Conservation (phyloP, 163 green algal species). For the Chlorella variabilis region DNA sequence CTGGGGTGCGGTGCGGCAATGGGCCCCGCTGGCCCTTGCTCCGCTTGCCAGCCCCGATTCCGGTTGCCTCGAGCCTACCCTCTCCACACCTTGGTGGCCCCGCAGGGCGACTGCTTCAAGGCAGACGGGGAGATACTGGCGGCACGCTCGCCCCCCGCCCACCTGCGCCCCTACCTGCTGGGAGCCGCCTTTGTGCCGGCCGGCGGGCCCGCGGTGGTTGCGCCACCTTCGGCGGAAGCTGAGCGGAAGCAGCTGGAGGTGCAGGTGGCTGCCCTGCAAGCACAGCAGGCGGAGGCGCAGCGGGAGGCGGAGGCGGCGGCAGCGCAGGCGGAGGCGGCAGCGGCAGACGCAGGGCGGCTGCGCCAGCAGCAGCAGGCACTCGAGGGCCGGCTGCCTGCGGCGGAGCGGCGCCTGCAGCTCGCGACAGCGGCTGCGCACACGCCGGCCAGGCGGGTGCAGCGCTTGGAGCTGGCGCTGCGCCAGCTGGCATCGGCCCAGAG, state of each 20-base stretch:
- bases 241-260: conserved; percentile 19
- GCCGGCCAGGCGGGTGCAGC: neutral
- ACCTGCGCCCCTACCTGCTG: conserved; percentile 19
- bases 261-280: neutral
- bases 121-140: conserved; percentile 74
- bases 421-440: neutral
- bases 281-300: neutral
- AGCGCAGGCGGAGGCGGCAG: neutral
- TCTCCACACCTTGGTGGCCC: too few relatives aligned
- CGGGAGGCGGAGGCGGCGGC: neutral
- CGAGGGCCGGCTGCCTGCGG: neutral
- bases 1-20: neutral
- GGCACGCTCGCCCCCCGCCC: neutral
- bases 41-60: too few relatives aligned
- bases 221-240: conserved; percentile 1
- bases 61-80: too few relatives aligned
- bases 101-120: conserved; percentile 73
- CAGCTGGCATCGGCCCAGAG: neutral
- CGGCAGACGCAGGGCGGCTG: neutral
- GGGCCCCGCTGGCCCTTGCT: neutral
- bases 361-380: neutral
- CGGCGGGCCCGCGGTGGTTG: neutral
- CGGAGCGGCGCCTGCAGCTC: neutral
- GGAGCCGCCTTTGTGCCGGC: neutral
- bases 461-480: neutral